Evolutionary conservation across 257 asterid genomes (phyloP).

Genomic region (Nicotiana paniculata): DNA sequence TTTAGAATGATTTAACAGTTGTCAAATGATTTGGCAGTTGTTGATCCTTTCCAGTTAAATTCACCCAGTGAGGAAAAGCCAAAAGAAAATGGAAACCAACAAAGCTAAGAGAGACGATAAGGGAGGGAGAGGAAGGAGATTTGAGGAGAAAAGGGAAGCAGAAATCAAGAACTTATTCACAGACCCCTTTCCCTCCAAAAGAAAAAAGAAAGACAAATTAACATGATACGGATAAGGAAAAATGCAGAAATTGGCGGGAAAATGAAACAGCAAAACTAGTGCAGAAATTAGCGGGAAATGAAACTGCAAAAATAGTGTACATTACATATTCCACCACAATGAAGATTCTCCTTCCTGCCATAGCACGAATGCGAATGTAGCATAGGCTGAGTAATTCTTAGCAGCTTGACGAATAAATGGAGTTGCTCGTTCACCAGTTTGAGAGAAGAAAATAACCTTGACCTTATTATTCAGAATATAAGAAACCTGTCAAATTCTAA

Average conservation of each 20-base stretch:
- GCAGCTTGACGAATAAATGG: slow-evolving; percentile 90
- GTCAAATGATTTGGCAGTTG: not conserved
- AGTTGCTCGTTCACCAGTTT: slow-evolving; percentile 92
- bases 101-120: not conserved
- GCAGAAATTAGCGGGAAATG: not conserved
- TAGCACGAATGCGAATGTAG: slow-evolving; percentile 63
- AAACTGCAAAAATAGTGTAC: slow-evolving; percentile 14
- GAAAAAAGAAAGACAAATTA: not conserved
- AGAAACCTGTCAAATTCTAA: not conserved
- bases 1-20: not conserved
- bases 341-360: slow-evolving; percentile 83
- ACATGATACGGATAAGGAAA: not conserved
- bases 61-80: not conserved
- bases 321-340: slow-evolving; percentile 85
- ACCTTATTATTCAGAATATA: slow-evolving; percentile 43
- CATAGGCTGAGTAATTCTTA: slow-evolving; percentile 55
- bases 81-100: not conserved
- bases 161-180: not conserved
- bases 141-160: not conserved
- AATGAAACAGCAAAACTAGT: not conserved
- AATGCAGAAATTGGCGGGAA: not conserved
- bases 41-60: not conserved
- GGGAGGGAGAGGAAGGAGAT: not conserved
- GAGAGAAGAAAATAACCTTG: slow-evolving; percentile 81
- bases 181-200: not conserved